Percentiles rank a stretch among this genome's conserved stretches.
phyloP scores from a whole-genome alignment of 208 protist species.

The Crithidia brevicula region DNA sequence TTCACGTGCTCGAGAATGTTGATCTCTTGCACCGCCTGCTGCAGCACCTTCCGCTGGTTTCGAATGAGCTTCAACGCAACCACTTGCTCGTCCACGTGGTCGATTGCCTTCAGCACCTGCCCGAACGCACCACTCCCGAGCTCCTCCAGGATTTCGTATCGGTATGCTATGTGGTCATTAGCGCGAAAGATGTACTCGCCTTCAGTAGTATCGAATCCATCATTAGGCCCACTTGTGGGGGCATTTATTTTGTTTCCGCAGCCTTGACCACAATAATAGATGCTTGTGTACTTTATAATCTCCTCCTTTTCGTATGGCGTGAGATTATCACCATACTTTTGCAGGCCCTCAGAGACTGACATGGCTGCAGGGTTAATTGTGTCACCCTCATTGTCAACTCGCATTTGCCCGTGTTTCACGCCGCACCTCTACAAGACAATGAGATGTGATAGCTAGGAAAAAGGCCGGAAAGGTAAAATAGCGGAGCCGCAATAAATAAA shows the following conservation, averaged over 20 bases:
- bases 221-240: slow-evolving; percentile 57
- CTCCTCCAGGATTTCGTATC: slow-evolving; percentile 79
- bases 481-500: neutral
- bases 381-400: neutral
- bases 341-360: slow-evolving; percentile 24
- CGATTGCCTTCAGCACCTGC: slow-evolving; percentile 80
- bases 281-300: slow-evolving; percentile 46
- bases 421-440: neutral
- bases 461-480: neutral
- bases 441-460: neutral
- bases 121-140: slow-evolving; percentile 89
- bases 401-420: neutral
- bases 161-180: slow-evolving; percentile 94
- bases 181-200: slow-evolving; percentile 92
- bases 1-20: slow-evolving; percentile 78
- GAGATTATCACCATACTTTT: slow-evolving; percentile 39
- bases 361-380: slow-evolving; percentile 3
- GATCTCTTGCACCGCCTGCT: slow-evolving; percentile 82
- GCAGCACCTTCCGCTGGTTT: slow-evolving; percentile 61
- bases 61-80: slow-evolving; percentile 89
- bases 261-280: slow-evolving; percentile 78
- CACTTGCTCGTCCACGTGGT: slow-evolving; percentile 45
- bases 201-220: slow-evolving; percentile 93
- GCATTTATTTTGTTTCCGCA: slow-evolving; percentile 66
- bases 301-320: slow-evolving; percentile 73